phyloP scores from a whole-genome alignment of 2,329 filamentous ascomycete species.

The Aspergillus vadensis region DNA sequence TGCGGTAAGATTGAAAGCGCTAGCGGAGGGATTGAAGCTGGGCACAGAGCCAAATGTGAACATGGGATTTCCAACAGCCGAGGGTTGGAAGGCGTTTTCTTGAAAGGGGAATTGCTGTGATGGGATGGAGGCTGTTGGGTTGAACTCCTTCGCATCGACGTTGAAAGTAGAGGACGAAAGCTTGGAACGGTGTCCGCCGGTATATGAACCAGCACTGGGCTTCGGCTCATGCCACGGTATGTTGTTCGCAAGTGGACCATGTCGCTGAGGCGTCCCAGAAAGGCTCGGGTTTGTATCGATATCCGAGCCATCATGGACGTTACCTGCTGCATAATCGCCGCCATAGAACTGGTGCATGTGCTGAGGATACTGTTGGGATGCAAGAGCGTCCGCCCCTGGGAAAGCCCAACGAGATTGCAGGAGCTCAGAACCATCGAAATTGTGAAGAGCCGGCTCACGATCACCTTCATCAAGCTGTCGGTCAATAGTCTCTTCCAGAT shows the following conservation, averaged over 20 bases:
- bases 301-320: slow-evolving; percentile 60
- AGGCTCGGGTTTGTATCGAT: slow-evolving; percentile 75
- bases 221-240: slow-evolving; percentile 39
- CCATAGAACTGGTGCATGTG: slow-evolving; percentile 40
- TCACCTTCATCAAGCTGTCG: slow-evolving; percentile 78
- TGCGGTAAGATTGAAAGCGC: slow-evolving; percentile 69
- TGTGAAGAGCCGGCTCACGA: slow-evolving; percentile 41
- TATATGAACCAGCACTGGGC: slow-evolving; percentile 35
- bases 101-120: slow-evolving; percentile 49
- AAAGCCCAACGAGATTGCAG: slow-evolving; percentile 42
- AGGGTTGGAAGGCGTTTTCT: slow-evolving; percentile 46
- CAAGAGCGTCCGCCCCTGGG: slow-evolving; percentile 32
- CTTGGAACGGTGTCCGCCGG: slow-evolving; percentile 65
- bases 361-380: slow-evolving; percentile 27
- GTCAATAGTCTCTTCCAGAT: slow-evolving; percentile 76
- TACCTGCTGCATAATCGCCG: slow-evolving; percentile 34
- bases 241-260: slow-evolving; percentile 31
- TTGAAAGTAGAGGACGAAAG: slow-evolving; percentile 78
- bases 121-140: slow-evolving; percentile 56
- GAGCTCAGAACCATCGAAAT: slow-evolving; percentile 31
- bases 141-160: slow-evolving; percentile 85
- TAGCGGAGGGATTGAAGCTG: slow-evolving; percentile 34
- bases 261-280: slow-evolving; percentile 60
- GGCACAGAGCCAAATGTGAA: slow-evolving; percentile 35
- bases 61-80: slow-evolving; percentile 27